These are phyloP conservation scores for Boeremia exigua DNA, from an alignment of 2,329 filamentous ascomycete species.

Conservation along the genomic window DNA sequence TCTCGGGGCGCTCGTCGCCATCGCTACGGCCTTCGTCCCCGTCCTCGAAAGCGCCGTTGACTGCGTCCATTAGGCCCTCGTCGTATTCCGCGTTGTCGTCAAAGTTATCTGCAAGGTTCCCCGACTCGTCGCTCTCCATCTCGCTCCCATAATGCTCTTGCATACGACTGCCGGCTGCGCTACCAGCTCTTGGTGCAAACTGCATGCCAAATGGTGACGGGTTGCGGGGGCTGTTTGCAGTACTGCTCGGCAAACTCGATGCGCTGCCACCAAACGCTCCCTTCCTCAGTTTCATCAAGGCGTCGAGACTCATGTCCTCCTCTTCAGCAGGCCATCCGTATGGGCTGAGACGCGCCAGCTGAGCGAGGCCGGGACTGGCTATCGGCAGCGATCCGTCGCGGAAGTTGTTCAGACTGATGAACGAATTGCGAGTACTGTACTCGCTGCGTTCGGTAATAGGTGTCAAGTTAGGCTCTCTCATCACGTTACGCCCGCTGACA, in stretches of 20 bases:
- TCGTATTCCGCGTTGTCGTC: constrained; percentile 31
- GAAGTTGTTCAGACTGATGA: constrained; percentile 72
- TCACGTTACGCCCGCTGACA: constrained; percentile 67
- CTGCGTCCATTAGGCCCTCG: constrained; percentile 32
- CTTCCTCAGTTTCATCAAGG: constrained; percentile 74
- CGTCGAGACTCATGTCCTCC: constrained; percentile 75
- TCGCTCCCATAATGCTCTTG: constrained; percentile 32
- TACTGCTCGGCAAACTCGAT: constrained; percentile 67
- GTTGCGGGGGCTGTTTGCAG: constrained; percentile 44
- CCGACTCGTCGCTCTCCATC: constrained; percentile 36
- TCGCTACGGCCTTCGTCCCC: constrained; percentile 21
- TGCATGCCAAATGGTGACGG: constrained; percentile 49
- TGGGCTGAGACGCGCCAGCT: constrained; percentile 67
- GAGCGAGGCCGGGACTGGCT: constrained; percentile 71
- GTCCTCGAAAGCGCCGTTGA: constrained; percentile 37
- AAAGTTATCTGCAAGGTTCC: constrained; percentile 22
- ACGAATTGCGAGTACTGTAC: constrained; percentile 92
- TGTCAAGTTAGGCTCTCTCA: constrained; percentile 88
- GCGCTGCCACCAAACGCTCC: constrained; percentile 84
- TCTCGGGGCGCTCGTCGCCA: constrained; percentile 33
- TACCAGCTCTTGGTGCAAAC: constrained; percentile 36
- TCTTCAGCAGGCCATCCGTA: constrained; percentile 62
- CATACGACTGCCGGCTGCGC: constrained; percentile 39
- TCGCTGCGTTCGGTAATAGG: constrained; percentile 96
- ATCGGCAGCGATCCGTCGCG: constrained; percentile 58